Conservation (phyloP, 257 asterid species). For the Oldenlandia corymbosa region DNA sequence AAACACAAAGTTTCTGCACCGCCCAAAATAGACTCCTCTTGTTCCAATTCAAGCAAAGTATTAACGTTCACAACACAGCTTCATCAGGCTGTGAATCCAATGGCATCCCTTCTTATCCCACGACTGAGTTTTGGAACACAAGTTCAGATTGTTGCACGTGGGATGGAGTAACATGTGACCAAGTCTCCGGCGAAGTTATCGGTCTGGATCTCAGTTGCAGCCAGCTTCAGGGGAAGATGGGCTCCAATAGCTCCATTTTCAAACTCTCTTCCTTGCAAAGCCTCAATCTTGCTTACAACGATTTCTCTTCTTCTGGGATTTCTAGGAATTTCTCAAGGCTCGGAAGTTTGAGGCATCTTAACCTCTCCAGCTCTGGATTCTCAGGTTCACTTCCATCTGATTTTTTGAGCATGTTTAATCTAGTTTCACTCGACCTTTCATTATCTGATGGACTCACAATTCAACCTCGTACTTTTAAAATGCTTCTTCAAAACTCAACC, state of each 20-base stretch:
- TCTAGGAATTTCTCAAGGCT: background rate
- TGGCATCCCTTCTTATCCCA: conserved; percentile 11
- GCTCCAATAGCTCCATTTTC: conserved; percentile 13
- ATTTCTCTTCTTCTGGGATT: conserved; percentile 18
- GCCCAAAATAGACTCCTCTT: conserved; percentile 7
- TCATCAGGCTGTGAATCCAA: background rate
- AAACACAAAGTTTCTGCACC: conserved; percentile 8
- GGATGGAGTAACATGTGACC: conserved; percentile 16
- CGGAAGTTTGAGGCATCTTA: conserved; percentile 10
- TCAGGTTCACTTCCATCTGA: conserved; percentile 20
- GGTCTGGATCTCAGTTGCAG: conserved; percentile 22
- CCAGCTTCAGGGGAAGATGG: conserved; percentile 16
- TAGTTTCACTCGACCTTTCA: conserved; percentile 16
- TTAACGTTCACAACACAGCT: conserved; percentile 10
- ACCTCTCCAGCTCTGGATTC: conserved; percentile 14
- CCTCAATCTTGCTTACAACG: conserved; percentile 19
- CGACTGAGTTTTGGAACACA: conserved; percentile 6
- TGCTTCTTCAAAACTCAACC: conserved; percentile 27
- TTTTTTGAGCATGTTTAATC: conserved; percentile 12
- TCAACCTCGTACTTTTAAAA: conserved; percentile 16
- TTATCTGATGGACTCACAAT: conserved; percentile 2
- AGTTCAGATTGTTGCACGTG: conserved; percentile 17
- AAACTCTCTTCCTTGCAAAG: conserved; percentile 5
- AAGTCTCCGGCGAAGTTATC: conserved; percentile 12
- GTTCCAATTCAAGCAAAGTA: conserved; percentile 13